Base-by-base conservation (phyloP, 441 rosid species). In the Syzygium malaccense region DNA sequence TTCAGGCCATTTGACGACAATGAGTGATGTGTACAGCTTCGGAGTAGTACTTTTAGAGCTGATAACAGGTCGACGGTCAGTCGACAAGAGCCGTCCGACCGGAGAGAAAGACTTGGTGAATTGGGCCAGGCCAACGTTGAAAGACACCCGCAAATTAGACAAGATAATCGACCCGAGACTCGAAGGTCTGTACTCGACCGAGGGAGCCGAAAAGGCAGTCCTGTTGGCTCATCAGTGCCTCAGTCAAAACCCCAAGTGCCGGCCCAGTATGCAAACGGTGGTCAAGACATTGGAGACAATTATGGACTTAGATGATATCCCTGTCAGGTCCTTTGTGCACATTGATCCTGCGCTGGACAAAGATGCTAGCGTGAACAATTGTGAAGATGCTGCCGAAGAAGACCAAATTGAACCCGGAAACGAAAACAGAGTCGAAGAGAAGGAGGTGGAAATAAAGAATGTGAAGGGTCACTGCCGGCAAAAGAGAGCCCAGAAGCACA, bases 41-140 rank as follows among this genome's bases (percentile, higher is more conserved):
- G 90, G 90, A 30, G 90, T 89, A 14, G 90, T 89, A 17, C 87
- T 89, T 20, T 49, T 89, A 8, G 90, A 89, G 66, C 85, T 89
- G 30, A 56, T 89, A 25, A 87, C 90, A 14, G 90, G 90, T 17
- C 64, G 87, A 28, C 64, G 87, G 48, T 55, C 90, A 4, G 87
- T 89, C 12, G 90, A 89, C 90, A 87, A n/a, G 64, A 87, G 19
- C n/a, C 62, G 90, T n/a, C 84, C 88, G 13, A 58, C 30, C 11
- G n/a, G 88, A 17, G 88, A 89, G 88, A n/a, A 64, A 68, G 64
- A 89, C 66, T 60, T 89, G 45, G 88, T 86, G 68, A 86, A 89
- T 17, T 89, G 90, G 90, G 88, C 90, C 14, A 84, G 87, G 48
- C 88, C 90, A 7, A 51, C 62, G 86, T 60, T 89, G 85, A 86